Base-by-base conservation (phyloP, 1,284 basidiomycete species). In the Coriolopsis trogii region DNA sequence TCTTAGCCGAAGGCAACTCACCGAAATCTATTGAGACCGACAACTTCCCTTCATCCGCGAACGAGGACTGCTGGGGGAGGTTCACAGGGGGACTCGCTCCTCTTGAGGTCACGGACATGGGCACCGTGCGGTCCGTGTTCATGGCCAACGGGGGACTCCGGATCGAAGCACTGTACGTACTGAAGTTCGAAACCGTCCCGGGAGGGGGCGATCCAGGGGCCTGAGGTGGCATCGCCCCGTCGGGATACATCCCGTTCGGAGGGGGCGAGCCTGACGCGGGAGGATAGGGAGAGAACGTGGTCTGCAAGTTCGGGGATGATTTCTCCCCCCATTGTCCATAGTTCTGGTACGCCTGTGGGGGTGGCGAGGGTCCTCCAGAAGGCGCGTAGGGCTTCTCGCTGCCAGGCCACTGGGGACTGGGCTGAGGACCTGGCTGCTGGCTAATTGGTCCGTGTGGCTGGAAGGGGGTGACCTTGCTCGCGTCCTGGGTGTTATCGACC, bases 11-110 rank as follows among this genome's bases (percentile, higher is more conserved):
- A 38, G 18, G 33, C 15, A 36, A 70, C 78, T 58, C 56, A 86
- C 88, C 88, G 64, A 91, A 91, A 69, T 91, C 89, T 58, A 91
- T 88, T 4, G 87, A 82, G 21, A 91, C 76, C 13, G 85, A 88
- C 71, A 91, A 76, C 63, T 82, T 85, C 16, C 83, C 81, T 63
- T 87, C 85, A 51, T 86, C 78, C 5, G 67, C 55, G 30, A 54
- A 41, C 2, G 64, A 63, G 4, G 60, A 54, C 36, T 60, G 50
- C 24, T 54, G 45, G 45, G 59, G 49, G n/a, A 51, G n/a, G n/a
- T n/a, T 31, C 23, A 55, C 50, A 6, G 59, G 48, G 21, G 62
- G 62, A 28, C 56, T 60, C 21, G 46, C 42, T 21, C 53, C 53
- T 48, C 61, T 51, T 26, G 48, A 48, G 4, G 51, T 53, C 23